A percentile compares a stretch with the other conserved stretches of the same genome.
Conservation (phyloP, 2,329 filamentous ascomycete genomes). For the Chrysoporthe austroafricana region DNA sequence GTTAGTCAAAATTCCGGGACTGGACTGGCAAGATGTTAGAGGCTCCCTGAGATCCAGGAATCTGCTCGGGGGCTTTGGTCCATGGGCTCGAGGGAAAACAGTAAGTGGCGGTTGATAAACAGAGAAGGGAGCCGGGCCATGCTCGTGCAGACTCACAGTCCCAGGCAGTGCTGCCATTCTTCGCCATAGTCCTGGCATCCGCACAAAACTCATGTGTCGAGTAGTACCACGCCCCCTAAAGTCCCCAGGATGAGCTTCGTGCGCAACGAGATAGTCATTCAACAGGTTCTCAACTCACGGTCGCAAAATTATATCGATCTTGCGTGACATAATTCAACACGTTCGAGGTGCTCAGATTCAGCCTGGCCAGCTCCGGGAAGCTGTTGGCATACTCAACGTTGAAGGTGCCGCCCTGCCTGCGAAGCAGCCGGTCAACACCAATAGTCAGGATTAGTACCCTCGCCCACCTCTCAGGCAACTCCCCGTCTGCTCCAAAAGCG, state of each 20-base stretch:
- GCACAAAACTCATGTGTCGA: slow-evolving; percentile 45
- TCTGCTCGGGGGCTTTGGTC: too few relatives aligned
- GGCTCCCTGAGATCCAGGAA: too few relatives aligned
- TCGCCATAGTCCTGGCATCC: slow-evolving; percentile 41
- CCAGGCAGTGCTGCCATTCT: slow-evolving; percentile 43
- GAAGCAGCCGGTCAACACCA: too few relatives aligned
- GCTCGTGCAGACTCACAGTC: not conserved
- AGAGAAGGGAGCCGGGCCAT: not conserved
- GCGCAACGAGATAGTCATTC: not conserved
- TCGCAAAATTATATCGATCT: slow-evolving; percentile 59
- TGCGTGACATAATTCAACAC: slow-evolving; percentile 49
- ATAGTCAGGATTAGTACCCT: too few relatives aligned
- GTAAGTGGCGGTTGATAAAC: not conserved
- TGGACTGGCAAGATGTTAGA: too few relatives aligned
- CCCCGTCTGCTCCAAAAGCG: not conserved
- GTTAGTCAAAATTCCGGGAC: too few relatives aligned
- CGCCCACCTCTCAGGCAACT: too few relatives aligned
- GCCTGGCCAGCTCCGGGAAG: slow-evolving; percentile 42
- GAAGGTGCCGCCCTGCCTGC: slow-evolving; percentile 39
- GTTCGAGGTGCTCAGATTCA: slow-evolving; percentile 38
- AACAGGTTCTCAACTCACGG: slow-evolving; percentile 23
- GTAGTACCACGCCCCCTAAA: slow-evolving; percentile 53
- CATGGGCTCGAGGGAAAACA: too few relatives aligned
- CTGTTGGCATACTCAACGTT: slow-evolving; percentile 52
- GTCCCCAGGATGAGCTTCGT: too few relatives aligned